A percentile compares a stretch with the other conserved stretches of the same genome.
phyloP scores from a whole-genome alignment of 2,329 filamentous ascomycete genomes.

The Scytalidium sp. region DNA sequence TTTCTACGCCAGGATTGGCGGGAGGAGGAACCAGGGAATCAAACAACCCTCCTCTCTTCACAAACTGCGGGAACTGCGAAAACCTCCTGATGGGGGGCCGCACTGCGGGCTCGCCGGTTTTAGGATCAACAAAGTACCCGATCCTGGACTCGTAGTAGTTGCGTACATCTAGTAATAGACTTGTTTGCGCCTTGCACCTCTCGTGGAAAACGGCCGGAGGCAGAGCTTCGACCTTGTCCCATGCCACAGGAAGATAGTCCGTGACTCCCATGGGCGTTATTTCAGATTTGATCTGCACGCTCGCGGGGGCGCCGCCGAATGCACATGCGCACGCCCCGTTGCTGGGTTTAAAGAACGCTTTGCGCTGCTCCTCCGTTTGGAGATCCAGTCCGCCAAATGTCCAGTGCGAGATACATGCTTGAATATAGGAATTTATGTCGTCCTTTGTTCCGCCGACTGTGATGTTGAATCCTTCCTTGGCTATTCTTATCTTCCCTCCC shows the following conservation, averaged over 20 bases:
- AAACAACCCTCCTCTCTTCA: conserved; percentile 16
- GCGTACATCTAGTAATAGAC: conserved; percentile 25
- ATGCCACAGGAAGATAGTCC: conserved; percentile 23
- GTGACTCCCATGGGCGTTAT: conserved; percentile 31
- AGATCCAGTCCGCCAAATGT: conserved; percentile 23
- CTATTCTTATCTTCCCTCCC: conserved; percentile 27
- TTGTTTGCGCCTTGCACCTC: conserved; percentile 14
- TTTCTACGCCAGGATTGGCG: neutral
- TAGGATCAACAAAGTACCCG: conserved; percentile 27
- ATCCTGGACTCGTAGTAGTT: conserved; percentile 32
- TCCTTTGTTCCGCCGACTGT: conserved; percentile 24
- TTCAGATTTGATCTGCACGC: conserved; percentile 21
- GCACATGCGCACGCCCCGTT: conserved; percentile 20
- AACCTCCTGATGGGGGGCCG: conserved; percentile 27
- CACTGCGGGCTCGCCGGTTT: conserved; percentile 21
- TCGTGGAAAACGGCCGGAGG: conserved; percentile 25
- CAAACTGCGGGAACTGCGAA: conserved; percentile 29
- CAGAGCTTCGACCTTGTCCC: conserved; percentile 22
- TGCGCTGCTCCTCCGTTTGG: conserved; percentile 3
- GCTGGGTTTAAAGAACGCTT: neutral
- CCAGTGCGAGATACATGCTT: conserved; percentile 24
- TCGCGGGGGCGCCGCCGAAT: conserved; percentile 17
- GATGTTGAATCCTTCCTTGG: conserved; percentile 29
- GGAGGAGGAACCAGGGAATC: neutral
- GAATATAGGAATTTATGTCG: conserved; percentile 21